Conservation (phyloP, 2,329 filamentous ascomycete species). For the Beauveria brongniartii region DNA sequence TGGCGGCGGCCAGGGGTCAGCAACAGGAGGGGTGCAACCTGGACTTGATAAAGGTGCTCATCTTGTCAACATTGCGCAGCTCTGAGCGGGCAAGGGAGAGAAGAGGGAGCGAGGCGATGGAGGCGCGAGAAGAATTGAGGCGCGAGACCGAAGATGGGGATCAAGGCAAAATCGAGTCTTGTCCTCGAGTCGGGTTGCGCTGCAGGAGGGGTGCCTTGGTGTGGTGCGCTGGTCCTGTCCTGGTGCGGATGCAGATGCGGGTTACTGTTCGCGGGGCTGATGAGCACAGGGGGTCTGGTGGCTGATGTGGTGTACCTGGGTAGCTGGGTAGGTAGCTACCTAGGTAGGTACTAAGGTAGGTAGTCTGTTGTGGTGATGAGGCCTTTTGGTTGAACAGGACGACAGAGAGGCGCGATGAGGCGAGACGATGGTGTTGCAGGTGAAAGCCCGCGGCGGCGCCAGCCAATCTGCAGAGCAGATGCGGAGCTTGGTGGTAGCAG, state of each 20-base stretch:
- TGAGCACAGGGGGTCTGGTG: not conserved
- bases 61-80: slow-evolving; percentile 12
- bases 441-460: not conserved
- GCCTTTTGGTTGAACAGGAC: not conserved
- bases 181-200: not conserved
- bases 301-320: not conserved
- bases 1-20: not conserved
- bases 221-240: not conserved
- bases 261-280: slow-evolving; percentile 1
- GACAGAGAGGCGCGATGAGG: not conserved
- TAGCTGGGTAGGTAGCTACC: not conserved
- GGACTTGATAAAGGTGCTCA: slow-evolving; percentile 12
- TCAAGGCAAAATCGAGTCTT: not conserved
- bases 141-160: not conserved
- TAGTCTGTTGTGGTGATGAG: not conserved
- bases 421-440: not conserved
- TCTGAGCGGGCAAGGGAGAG: slow-evolving; percentile 9
- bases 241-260: not conserved
- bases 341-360: not conserved
- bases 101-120: not conserved
- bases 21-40: slow-evolving; percentile 7
- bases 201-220: not conserved
- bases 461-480: not conserved
- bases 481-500: not conserved
- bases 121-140: not conserved